A percentile compares a stretch with the other conserved stretches of the same genome.
phyloP scores from a whole-genome alignment of 2,329 filamentous ascomycete genomes.

The Penicillium sp. region DNA sequence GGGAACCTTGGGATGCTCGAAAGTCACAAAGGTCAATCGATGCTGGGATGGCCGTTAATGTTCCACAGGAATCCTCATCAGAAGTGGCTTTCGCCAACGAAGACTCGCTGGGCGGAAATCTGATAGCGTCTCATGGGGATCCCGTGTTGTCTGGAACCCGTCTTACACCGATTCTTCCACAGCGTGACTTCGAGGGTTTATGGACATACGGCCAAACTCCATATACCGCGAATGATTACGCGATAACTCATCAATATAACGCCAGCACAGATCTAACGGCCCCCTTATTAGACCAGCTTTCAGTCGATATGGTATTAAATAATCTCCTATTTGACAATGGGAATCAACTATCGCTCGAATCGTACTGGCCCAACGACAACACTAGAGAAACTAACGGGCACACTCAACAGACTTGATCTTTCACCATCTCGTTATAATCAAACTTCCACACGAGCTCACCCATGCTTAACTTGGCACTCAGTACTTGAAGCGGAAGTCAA shows the following conservation, averaged over 20 bases:
- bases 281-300: background rate
- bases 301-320: background rate
- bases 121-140: background rate
- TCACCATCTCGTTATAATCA: background rate
- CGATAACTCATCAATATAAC: background rate
- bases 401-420: background rate
- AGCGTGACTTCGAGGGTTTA: background rate
- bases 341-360: background rate
- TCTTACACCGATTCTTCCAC: background rate
- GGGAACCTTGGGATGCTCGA: background rate
- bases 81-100: background rate
- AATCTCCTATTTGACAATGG: background rate
- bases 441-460: background rate
- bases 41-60: background rate
- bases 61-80: background rate
- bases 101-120: background rate
- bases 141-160: background rate
- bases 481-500: conserved; percentile 60
- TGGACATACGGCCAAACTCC: background rate
- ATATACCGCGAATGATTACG: background rate
- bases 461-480: conserved; percentile 22
- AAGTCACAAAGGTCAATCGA: background rate
- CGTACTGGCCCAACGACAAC: background rate
- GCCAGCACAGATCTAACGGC: background rate
- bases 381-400: background rate